Conservation (phyloP, 352 stramenopile genomes). For the Phytopythium ostracodes region DNA sequence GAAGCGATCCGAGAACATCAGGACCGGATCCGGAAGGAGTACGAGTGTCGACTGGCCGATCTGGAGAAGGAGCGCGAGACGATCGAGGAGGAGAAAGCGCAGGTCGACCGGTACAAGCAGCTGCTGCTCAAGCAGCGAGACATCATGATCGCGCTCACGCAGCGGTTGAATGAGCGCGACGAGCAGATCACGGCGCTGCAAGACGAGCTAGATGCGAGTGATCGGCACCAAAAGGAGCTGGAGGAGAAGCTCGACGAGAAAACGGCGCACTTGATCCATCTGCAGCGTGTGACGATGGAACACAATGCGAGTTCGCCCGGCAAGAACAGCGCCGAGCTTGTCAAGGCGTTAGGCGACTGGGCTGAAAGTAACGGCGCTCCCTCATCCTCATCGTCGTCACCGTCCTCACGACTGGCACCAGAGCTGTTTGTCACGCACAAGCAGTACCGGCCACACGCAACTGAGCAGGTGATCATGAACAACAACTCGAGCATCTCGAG, state of each 20-base stretch:
- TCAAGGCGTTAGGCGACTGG: slow-evolving; percentile 67
- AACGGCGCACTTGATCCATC: slow-evolving; percentile 91
- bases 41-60: slow-evolving; percentile 88
- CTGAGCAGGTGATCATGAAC: slow-evolving; percentile 34
- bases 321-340: slow-evolving; percentile 55
- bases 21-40: slow-evolving; percentile 89
- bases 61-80: slow-evolving; percentile 92
- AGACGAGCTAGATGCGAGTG: slow-evolving; percentile 93
- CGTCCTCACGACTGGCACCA: not conserved
- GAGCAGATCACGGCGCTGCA: slow-evolving; percentile 95
- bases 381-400: not conserved
- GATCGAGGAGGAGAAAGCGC: slow-evolving; percentile 94
- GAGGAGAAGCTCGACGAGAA: slow-evolving; percentile 95
- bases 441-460: slow-evolving; percentile 57
- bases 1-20: slow-evolving; percentile 88
- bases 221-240: slow-evolving; percentile 89
- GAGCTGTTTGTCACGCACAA: slow-evolving; percentile 64
- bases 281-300: slow-evolving; percentile 90
- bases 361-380: not conserved
- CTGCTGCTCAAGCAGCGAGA: slow-evolving; percentile 95
- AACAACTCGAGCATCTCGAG: slow-evolving; percentile 19
- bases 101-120: slow-evolving; percentile 96
- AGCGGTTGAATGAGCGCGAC: slow-evolving; percentile 93
- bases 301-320: slow-evolving; percentile 64
- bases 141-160: slow-evolving; percentile 96